Evolutionary conservation across 2,329 filamentous ascomycete species (phyloP).

Genomic region (Xylariales sp.): DNA sequence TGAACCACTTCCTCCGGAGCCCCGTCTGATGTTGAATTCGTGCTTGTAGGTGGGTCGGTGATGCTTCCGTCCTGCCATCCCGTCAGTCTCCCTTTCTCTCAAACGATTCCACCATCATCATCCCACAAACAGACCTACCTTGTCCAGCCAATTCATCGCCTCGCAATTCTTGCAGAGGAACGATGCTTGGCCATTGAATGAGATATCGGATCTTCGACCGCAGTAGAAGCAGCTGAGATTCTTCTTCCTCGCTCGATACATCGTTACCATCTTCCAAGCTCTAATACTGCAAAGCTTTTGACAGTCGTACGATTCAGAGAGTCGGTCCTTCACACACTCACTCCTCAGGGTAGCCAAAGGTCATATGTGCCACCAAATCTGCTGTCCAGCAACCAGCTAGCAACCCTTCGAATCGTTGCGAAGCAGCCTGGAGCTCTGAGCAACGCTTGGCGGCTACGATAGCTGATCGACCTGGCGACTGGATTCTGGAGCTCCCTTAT

Average conservation of each 20-base stretch:
- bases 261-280: slow-evolving; percentile 12
- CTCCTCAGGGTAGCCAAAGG: not conserved
- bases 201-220: slow-evolving; percentile 59
- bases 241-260: slow-evolving; percentile 23
- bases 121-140: slow-evolving; percentile 48
- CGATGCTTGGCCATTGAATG: slow-evolving; percentile 53
- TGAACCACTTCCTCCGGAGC: slow-evolving; percentile 28
- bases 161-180: slow-evolving; percentile 78
- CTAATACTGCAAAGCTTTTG: not conserved
- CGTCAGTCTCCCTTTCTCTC: slow-evolving; percentile 11
- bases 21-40: slow-evolving; percentile 44
- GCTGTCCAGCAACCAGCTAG: no score
- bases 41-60: slow-evolving; percentile 74
- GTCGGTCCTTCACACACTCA: not conserved
- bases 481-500: no score
- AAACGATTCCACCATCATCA: not conserved
- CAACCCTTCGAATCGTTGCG: not conserved
- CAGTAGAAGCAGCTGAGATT: slow-evolving; percentile 77
- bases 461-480: no score
- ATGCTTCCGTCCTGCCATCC: slow-evolving; percentile 73
- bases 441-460: no score
- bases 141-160: slow-evolving; percentile 82
- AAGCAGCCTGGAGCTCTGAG: not conserved
- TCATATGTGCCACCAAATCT: no score
- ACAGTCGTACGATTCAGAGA: not conserved